Conservation (phyloP, 1,284 basidiomycete genomes). For the Pyrrhoderma lamaoense region DNA sequence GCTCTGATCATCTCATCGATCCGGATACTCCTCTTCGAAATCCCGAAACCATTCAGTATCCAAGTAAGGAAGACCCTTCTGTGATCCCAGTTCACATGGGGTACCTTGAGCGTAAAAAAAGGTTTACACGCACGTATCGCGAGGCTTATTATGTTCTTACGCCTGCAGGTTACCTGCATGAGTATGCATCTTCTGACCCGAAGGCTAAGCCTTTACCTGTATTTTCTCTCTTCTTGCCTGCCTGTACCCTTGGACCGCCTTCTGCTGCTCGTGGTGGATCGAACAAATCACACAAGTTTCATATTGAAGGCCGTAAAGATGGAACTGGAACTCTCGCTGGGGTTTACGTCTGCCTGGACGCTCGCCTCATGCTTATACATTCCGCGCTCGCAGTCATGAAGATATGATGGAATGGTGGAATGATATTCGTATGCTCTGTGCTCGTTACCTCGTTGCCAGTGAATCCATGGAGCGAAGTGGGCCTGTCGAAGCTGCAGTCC, state of each 20-base stretch:
- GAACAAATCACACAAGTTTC: conserved; percentile 89
- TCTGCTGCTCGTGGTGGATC: conserved; percentile 42
- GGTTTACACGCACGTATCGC: conserved; percentile 87
- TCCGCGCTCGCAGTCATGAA: conserved; percentile 84
- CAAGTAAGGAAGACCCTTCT: conserved; percentile 88
- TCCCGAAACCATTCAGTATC: conserved; percentile 78
- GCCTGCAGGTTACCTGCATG: conserved; percentile 92
- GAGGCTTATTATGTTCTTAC: conserved; percentile 93
- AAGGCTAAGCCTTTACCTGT: conserved; percentile 59
- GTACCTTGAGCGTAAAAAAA: conserved; percentile 92
- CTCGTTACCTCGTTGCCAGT: conserved; percentile 90
- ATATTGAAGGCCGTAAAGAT: conserved; percentile 90
- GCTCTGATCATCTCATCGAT: conserved; percentile 93
- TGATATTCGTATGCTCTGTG: conserved; percentile 93
- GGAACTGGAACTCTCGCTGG: conserved; percentile 57
- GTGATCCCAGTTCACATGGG: conserved; percentile 88
- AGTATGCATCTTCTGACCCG: conserved; percentile 80
- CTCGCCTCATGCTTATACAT: conserved; percentile 76
- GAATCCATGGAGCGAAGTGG: conserved; percentile 93
- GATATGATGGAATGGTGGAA: conserved; percentile 99
- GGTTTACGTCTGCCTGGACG: conserved; percentile 32
- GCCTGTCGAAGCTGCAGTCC: conserved; percentile 88
- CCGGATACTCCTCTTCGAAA: conserved; percentile 91
- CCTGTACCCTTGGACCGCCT: conserved; percentile 95
- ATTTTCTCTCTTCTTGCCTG: conserved; percentile 89